These are phyloP conservation scores for Salix exigua DNA, from an alignment of 345 rosid species.

Conservation along the genomic window DNA sequence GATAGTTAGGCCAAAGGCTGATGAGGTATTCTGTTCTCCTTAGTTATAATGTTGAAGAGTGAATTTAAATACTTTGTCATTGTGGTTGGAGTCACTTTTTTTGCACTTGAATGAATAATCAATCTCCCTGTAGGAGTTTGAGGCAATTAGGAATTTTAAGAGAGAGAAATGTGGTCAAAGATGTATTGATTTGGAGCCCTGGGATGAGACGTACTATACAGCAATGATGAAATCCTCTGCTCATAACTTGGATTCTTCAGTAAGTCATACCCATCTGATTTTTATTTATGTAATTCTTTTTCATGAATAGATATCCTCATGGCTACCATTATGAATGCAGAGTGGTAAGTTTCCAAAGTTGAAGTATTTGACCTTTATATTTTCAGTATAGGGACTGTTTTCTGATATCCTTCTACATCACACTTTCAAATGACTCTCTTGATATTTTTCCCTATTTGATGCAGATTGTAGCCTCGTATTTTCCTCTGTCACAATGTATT, in stretches of 20 bases:
- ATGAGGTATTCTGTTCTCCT: slow-evolving; percentile 47
- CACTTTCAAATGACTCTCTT: background rate
- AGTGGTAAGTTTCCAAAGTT: background rate
- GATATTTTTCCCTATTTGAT: background rate
- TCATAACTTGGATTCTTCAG: slow-evolving; percentile 63
- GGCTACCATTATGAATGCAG: background rate
- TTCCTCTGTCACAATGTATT: slow-evolving; percentile 74
- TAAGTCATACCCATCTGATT: slow-evolving; percentile 42
- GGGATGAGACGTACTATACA: slow-evolving; percentile 92
- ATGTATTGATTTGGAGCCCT: slow-evolving; percentile 68
- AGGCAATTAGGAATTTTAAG: slow-evolving; percentile 59
- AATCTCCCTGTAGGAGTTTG: slow-evolving; percentile 55
- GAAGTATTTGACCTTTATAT: slow-evolving; percentile 5
- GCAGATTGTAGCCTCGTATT: slow-evolving; percentile 88
- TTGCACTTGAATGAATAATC: slow-evolving; percentile 11
- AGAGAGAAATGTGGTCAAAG: slow-evolving; percentile 49
- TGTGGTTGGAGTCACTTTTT: slow-evolving; percentile 9
- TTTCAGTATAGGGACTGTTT: background rate
- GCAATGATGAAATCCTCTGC: slow-evolving; percentile 76
- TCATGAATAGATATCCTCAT: background rate
- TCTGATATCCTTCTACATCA: background rate
- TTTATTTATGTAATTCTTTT: slow-evolving; percentile 5
- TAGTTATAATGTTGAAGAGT: slow-evolving; percentile 2
- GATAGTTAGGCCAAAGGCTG: slow-evolving; percentile 69
- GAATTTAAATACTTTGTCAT: background rate